Percentiles rank a stretch among this genome's conserved stretches.
Conservation (phyloP, 2,329 filamentous ascomycete genomes). For the Fonsecaea nubica region DNA sequence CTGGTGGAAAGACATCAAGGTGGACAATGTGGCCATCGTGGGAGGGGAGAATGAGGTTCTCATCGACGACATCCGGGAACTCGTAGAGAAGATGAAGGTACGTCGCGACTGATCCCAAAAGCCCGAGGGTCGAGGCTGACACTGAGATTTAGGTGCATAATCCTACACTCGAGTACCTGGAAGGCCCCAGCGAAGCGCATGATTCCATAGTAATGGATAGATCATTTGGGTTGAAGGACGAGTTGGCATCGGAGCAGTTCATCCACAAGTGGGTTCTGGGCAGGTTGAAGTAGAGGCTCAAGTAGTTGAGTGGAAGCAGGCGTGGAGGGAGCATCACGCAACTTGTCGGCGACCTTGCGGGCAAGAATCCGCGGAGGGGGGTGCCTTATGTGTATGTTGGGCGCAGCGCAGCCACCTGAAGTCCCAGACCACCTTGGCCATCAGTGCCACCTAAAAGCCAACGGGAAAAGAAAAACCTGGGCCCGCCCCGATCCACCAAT, state of each 20-base stretch:
- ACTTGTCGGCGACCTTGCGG: background rate
- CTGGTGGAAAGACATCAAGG: constrained; percentile 34
- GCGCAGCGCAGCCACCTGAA: background rate
- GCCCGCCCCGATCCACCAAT: background rate
- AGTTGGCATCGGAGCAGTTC: constrained; percentile 25
- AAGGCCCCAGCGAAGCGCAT: constrained; percentile 24
- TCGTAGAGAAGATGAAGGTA: constrained; percentile 28
- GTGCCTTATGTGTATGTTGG: background rate
- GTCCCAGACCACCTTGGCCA: no score
- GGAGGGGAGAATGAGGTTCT: constrained; percentile 31
- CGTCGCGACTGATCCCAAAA: background rate
- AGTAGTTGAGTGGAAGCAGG: background rate
- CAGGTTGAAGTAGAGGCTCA: constrained; percentile 18
- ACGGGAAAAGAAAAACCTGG: background rate
- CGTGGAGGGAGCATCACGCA: background rate
- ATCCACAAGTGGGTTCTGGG: constrained; percentile 26
- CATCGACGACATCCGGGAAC: constrained; percentile 29
- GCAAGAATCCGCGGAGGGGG: background rate
- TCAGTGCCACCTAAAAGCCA: background rate
- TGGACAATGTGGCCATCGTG: constrained; percentile 27
- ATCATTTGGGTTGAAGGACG: constrained; percentile 17
- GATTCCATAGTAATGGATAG: constrained; percentile 26
- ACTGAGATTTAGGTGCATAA: constrained; percentile 11
- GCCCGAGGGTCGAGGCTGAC: constrained; percentile 1
- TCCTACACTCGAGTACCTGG: constrained; percentile 26